These are phyloP conservation scores for Trametes maxima DNA, from an alignment of 768 basidiomycete species.

Conservation along the genomic window DNA sequence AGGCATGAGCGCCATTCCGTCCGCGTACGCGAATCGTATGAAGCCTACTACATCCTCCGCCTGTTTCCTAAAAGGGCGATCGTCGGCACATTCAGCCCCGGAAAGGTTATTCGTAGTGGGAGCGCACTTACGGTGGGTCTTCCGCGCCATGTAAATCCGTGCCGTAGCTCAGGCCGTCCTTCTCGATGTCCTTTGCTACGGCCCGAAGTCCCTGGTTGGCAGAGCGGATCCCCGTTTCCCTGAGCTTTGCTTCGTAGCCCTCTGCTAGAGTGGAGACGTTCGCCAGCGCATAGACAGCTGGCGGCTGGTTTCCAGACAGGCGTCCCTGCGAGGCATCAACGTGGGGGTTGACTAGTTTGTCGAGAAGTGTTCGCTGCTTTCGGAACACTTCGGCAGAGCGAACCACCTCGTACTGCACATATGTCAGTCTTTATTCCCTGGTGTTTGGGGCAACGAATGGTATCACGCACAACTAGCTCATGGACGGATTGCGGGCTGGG, in stretches of 20 bases:
- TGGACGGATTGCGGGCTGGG: slow-evolving; percentile 58
- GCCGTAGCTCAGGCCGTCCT: slow-evolving; percentile 54
- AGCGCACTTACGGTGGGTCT: slow-evolving; percentile 49
- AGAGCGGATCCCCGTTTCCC: slow-evolving; percentile 43
- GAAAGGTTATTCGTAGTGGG: not conserved
- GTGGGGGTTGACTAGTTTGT: slow-evolving; percentile 39
- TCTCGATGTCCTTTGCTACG: slow-evolving; percentile 63
- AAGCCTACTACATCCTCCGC: slow-evolving; percentile 40
- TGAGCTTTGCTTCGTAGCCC: slow-evolving; percentile 60
- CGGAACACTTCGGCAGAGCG: slow-evolving; percentile 52
- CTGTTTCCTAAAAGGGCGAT: slow-evolving; percentile 20
- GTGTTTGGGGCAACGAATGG: not conserved
- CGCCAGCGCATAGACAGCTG: slow-evolving; percentile 29
- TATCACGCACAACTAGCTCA: slow-evolving; percentile 58
- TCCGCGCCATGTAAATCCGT: slow-evolving; percentile 36
- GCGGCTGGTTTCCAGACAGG: not conserved
- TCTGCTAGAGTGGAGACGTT: slow-evolving; percentile 46
- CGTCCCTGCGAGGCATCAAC: slow-evolving; percentile 37
- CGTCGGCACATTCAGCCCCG: slow-evolving; percentile 2
- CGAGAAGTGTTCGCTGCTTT: slow-evolving; percentile 50
- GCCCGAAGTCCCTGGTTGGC: slow-evolving; percentile 59
- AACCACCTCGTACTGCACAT: slow-evolving; percentile 64
- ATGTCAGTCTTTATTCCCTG: not conserved
- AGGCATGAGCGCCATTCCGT: slow-evolving; percentile 58
- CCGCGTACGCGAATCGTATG: slow-evolving; percentile 54